Conservation (phyloP, 73 alveolate genomes). For the Stentor roeselii region DNA sequence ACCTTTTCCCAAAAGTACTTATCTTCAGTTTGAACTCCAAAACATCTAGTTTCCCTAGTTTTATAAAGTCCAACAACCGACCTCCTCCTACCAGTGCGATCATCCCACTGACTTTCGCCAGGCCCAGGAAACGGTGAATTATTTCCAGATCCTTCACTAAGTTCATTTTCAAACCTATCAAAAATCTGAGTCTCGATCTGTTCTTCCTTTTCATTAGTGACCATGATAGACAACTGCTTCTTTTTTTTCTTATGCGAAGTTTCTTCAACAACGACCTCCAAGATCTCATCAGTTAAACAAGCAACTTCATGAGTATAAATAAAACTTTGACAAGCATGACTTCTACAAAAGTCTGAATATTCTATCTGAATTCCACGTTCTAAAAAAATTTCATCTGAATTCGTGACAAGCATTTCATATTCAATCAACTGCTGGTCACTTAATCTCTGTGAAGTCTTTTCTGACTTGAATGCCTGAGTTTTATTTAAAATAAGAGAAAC, state of each 20-base stretch:
- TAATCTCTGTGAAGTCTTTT: not conserved
- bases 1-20: not conserved
- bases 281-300: not conserved
- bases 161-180: no score
- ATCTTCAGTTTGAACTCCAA: not conserved
- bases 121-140: no score
- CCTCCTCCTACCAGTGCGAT: not conserved
- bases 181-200: not conserved
- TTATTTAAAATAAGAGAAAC: not conserved
- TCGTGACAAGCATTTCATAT: not conserved
- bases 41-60: not conserved
- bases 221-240: not conserved
- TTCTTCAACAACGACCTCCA: not conserved
- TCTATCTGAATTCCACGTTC: not conserved
- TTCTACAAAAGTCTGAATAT: not conserved
- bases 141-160: not conserved
- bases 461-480: not conserved
- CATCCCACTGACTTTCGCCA: not conserved
- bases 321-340: not conserved
- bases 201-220: not conserved
- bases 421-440: not conserved
- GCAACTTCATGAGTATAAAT: not conserved
- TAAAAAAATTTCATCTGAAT: not conserved
- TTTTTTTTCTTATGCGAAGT: not conserved
- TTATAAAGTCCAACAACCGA: not conserved